Evolutionary conservation across 1,139 yeast species (phyloP).

Genomic region (Kurtzmaniella quercitrusa): DNA sequence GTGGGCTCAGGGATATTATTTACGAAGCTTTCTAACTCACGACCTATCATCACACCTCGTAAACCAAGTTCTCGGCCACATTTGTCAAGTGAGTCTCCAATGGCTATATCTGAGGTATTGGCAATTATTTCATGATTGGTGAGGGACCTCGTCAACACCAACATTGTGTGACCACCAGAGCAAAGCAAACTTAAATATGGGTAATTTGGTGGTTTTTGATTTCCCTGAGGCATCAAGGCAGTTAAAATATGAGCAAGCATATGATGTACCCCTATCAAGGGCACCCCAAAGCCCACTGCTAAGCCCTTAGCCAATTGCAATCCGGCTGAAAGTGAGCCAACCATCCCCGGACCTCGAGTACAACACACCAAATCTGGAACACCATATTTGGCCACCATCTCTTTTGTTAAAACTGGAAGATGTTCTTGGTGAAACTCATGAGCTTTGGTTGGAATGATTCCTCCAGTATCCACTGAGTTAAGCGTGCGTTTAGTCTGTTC

Average conservation of each 20-base stretch:
- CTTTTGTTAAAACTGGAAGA: conserved; percentile 30
- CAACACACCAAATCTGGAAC: conserved; percentile 78
- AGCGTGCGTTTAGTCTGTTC: conserved; percentile 65
- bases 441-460: conserved; percentile 86
- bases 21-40: conserved; percentile 66
- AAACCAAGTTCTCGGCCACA: conserved; percentile 85
- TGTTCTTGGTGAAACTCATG: conserved; percentile 68
- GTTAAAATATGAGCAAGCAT: conserved; percentile 90
- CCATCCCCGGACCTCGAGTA: conserved; percentile 97
- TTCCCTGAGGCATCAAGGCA: conserved; percentile 47
- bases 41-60: conserved; percentile 80
- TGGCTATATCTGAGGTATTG: conserved; percentile 82
- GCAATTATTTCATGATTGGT: conserved; percentile 68
- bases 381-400: conserved; percentile 23
- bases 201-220: conserved; percentile 46
- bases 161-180: conserved; percentile 94
- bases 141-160: conserved; percentile 63
- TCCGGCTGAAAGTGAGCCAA: conserved; percentile 81
- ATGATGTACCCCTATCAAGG: conserved; percentile 89
- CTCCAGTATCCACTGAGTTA: conserved; percentile 66
- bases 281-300: conserved; percentile 70
- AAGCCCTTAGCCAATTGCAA: conserved; percentile 84
- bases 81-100: conserved; percentile 91
- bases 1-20: conserved; percentile 22
- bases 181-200: conserved; percentile 81